phyloP scores from a whole-genome alignment of 805 yeast genomes.

The Lipomyces orientalis region DNA sequence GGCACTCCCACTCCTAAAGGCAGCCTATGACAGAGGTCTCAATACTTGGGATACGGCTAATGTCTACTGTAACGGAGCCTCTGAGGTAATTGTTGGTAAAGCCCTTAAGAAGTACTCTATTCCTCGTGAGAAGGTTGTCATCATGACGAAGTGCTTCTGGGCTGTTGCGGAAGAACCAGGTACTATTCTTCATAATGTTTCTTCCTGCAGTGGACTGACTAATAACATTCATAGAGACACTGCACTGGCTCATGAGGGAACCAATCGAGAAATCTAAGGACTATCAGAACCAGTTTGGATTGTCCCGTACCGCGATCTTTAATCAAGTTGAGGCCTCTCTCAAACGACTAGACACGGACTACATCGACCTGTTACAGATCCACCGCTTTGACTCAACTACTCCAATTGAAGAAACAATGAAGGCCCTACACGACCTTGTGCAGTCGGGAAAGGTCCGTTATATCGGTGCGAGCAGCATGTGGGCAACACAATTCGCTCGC shows the following conservation, averaged over 20 bases:
- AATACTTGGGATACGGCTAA: constrained; percentile 54
- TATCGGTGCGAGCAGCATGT: constrained; percentile 69
- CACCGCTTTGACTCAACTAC: constrained; percentile 58
- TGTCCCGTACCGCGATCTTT: constrained; percentile 45
- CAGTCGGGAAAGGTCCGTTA: constrained; percentile 56
- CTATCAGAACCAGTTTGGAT: constrained; percentile 37
- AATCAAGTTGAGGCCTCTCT: constrained; percentile 52
- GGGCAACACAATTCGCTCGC: constrained; percentile 56
- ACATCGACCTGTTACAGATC: constrained; percentile 59
- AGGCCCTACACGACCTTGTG: constrained; percentile 58
- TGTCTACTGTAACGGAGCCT: constrained; percentile 51
- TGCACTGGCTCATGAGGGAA: neutral
- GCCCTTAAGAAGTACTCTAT: constrained; percentile 59
- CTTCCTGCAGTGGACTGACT: neutral
- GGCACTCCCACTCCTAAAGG: no score
- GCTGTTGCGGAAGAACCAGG: constrained; percentile 7
- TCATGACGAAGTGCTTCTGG: constrained; percentile 53
- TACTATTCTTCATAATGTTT: neutral
- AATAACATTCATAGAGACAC: neutral
- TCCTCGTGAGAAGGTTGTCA: constrained; percentile 59
- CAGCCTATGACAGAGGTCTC: constrained; percentile 47
- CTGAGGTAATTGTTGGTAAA: constrained; percentile 56
- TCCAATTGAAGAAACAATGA: constrained; percentile 60
- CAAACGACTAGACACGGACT: constrained; percentile 51
- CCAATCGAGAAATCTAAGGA: constrained; percentile 48